phyloP scores from a whole-genome alignment of 441 rosid species.

The Metrosideros polymorpha region DNA sequence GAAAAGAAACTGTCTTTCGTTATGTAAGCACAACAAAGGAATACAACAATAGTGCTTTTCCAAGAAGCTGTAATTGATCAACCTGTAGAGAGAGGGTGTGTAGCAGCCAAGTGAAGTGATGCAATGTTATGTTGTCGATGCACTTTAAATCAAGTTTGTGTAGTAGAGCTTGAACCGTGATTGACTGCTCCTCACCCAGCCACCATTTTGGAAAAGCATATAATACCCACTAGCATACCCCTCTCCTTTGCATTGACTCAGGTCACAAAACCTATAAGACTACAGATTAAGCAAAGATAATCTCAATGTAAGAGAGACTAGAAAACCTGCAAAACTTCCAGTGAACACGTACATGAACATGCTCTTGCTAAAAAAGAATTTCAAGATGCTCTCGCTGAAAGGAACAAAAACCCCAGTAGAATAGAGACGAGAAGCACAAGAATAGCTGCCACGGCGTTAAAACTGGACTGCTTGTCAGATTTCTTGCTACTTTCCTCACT shows the following conservation, averaged over 20 bases:
- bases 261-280: background rate
- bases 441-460: constrained; percentile 29
- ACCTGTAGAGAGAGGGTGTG: background rate
- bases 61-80: background rate
- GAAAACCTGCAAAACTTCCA: background rate
- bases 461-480: constrained; percentile 11
- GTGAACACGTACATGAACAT: background rate
- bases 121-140: background rate
- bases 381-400: constrained; percentile 20
- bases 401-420: constrained; percentile 34
- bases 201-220: background rate
- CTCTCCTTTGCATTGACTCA: background rate
- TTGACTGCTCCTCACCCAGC: background rate
- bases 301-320: background rate
- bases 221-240: background rate
- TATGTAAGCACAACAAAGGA: background rate
- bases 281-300: background rate
- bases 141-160: background rate
- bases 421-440: constrained; percentile 49
- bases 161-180: background rate
- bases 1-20: background rate
- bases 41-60: background rate
- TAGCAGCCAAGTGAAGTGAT: background rate
- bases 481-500: constrained; percentile 10
- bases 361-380: background rate